Percentiles rank a stretch among this genome's conserved stretches.
Conservation (phyloP, 805 yeast genomes). For the Cyberlindnera subsufficiens region DNA sequence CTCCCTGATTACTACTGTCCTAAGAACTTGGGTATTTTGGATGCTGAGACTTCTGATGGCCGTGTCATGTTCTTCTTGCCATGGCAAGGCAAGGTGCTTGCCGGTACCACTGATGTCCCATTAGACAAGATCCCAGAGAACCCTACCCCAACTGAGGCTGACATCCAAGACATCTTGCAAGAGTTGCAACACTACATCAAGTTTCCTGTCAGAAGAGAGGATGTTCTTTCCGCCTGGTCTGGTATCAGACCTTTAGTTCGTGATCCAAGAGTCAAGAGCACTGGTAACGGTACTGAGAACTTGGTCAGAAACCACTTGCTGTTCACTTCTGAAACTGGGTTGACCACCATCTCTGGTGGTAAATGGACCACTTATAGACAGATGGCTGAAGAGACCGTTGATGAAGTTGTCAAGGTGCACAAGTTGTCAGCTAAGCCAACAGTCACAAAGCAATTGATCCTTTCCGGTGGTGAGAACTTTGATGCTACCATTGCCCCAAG, state of each 20-base stretch:
- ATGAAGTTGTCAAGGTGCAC: conserved; percentile 54
- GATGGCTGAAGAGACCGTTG: conserved; percentile 93
- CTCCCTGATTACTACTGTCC: conserved; percentile 93
- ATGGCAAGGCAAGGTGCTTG: conserved; percentile 95
- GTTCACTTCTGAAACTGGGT: conserved; percentile 63
- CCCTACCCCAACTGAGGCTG: conserved; percentile 84
- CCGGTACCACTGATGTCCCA: conserved; percentile 95
- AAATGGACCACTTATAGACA: conserved; percentile 98
- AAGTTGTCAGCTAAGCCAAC: conserved; percentile 36
- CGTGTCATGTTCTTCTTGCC: conserved; percentile 96
- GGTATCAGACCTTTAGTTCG: conserved; percentile 94
- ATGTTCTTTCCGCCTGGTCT: conserved; percentile 93
- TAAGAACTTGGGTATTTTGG: conserved; percentile 77
- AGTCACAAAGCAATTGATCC: conserved; percentile 38
- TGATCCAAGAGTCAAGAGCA: conserved; percentile 53
- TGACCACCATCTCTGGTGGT: conserved; percentile 91
- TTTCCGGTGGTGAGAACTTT: conserved; percentile 81
- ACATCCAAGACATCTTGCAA: conserved; percentile 77
- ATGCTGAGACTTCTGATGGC: conserved; percentile 90
- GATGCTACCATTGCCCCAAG: conserved; percentile 68
- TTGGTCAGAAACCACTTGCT: conserved; percentile 87
- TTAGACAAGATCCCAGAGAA: conserved; percentile 60
- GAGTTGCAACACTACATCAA: conserved; percentile 88
- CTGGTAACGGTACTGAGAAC: conserved; percentile 64
- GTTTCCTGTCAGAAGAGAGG: conserved; percentile 83